Conservation (phyloP, 139 green algal species). For the Pseudopediastrum boryanum region DNA sequence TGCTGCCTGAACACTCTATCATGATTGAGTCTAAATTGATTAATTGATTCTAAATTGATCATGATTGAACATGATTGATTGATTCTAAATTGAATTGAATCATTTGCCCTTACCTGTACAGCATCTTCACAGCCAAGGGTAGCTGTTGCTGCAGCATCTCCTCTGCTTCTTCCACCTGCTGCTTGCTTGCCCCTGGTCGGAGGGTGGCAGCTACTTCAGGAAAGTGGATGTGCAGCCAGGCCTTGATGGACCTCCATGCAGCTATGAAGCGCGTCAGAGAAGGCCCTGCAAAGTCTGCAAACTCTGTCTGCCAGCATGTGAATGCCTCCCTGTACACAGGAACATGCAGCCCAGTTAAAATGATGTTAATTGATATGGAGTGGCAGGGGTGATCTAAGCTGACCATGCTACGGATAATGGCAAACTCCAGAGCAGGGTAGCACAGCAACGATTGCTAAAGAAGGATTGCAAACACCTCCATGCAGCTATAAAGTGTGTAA, state of each 20-base stretch:
- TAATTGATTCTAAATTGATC: background rate
- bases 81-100: background rate
- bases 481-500: background rate
- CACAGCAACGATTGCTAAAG: background rate
- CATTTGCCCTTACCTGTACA: conserved; percentile 25
- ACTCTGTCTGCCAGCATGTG: background rate
- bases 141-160: conserved; percentile 8
- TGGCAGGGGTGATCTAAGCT: background rate
- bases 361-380: background rate
- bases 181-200: conserved; percentile 5
- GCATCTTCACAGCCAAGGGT: conserved; percentile 1
- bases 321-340: conserved; percentile 17
- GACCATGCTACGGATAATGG: background rate
- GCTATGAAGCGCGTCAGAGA: background rate
- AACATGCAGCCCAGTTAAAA: background rate
- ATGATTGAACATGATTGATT: background rate
- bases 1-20: background rate
- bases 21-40: background rate
- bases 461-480: background rate
- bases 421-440: background rate
- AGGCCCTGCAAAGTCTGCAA: conserved; percentile 10
- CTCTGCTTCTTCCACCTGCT: conserved; percentile 22
- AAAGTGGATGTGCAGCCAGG: conserved; percentile 11
- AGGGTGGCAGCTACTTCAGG: conserved; percentile 12
- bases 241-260: conserved; percentile 3